Base-by-base conservation (phyloP, 1,284 basidiomycete genomes). In the Leccinum subrobustum region DNA sequence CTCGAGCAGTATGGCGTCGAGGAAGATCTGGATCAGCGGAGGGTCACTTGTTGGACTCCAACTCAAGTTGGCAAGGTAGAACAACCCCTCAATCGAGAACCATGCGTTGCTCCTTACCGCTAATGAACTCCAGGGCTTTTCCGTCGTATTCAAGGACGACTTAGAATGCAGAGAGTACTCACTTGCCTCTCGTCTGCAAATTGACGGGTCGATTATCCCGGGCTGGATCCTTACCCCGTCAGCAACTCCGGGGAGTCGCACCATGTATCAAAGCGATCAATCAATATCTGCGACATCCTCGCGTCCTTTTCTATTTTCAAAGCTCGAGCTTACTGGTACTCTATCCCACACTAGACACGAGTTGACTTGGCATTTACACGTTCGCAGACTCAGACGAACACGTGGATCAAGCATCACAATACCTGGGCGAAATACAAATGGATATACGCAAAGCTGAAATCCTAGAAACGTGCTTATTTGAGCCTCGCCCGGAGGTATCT, bases 31-130 rank as follows among this genome's bases (percentile, higher is more conserved):
- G 70, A 68, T 16, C 64, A 59, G 6, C 64, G 60, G 18, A 61
- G 54, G 16, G 76, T 69, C 3, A 73, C 71, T 48, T 79, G 77
- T 59, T 80, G 77, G 77, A 74, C 78, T 7, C 63, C 73, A 1
- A 75, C 78, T 8, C 72, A 79, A 42, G 66, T 60, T 4, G 71
- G 65, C 56, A 78, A 79, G 74, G 79, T 76, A 54, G 25, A 62
- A 47, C 18, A 20, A 20, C 6, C 20, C 20, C 44, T 20, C 23
- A 9, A 54, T 33, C 23, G 37, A 56, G 37, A 47, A 52, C 59
- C 35, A 54, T 59, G 6, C 25, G 31, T 54, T 20, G 54, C 48
- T 57, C 53, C 61, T 68, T 44, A 58, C 58, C 55, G 48, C 23
- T 25, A 8, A 3, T 11, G 5, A 44, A 35, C 12, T 16, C 8